These are phyloP conservation scores for Diospyros kaki DNA, from an alignment of 148 eudicot species.

Conservation along the genomic window DNA sequence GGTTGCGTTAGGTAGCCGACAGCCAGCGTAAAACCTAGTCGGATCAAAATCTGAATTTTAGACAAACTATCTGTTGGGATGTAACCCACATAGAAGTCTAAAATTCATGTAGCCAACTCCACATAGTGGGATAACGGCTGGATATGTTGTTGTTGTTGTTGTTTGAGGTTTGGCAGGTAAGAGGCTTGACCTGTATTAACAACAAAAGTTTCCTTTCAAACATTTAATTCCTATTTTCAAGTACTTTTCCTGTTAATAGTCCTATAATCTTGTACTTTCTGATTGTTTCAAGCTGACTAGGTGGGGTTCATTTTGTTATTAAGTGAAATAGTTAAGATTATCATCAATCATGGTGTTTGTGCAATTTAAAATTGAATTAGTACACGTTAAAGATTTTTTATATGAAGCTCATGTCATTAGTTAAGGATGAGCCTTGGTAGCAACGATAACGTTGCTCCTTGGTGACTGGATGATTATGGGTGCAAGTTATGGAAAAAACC, in stretches of 20 bases:
- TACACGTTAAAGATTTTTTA: background rate
- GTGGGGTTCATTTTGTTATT: background rate
- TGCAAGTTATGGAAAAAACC: too few species aligned
- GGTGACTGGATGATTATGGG: too few species aligned
- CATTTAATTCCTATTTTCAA: background rate
- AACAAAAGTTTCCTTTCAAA: background rate
- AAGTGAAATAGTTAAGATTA: background rate
- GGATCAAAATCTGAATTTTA: too few species aligned
- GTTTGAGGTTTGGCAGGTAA: slow-evolving; percentile 99
- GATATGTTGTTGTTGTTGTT: too few species aligned
- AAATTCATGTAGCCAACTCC: too few species aligned
- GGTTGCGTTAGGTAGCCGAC: too few species aligned
- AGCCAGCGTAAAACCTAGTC: too few species aligned
- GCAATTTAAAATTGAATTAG: background rate
- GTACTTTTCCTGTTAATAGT: background rate
- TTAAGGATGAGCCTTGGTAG: too few species aligned
- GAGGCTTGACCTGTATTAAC: background rate
- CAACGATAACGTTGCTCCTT: too few species aligned
- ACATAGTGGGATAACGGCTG: too few species aligned
- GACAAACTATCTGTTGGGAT: too few species aligned
- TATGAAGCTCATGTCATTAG: background rate
- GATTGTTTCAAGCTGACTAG: background rate
- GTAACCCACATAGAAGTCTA: too few species aligned
- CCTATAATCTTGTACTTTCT: background rate
- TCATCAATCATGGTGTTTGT: background rate